Base-by-base conservation (phyloP, 495 filamentous ascomycete genomes). In the Amniculicola lignicola region DNA sequence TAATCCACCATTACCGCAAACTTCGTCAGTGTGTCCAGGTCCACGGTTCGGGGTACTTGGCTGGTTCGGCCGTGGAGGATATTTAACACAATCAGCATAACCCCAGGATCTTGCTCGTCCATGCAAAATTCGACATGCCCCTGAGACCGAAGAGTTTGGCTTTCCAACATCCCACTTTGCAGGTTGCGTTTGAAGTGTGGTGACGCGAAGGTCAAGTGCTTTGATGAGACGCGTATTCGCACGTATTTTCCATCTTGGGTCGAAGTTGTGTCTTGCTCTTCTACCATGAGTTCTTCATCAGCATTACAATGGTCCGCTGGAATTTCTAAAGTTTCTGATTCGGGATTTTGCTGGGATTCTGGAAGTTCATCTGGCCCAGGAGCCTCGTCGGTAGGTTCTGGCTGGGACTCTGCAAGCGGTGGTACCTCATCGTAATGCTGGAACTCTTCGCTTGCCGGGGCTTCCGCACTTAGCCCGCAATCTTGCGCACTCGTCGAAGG, bases 181-280 rank as follows among this genome's bases (percentile, higher is more conserved):
- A 48, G 44, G 44, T 16, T 48, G 11, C 44, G 23, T 33, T 48
- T 48, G 27, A 48, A 48, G 18, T 48, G 19, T 35, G 44, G 19
- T 16, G 44, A 48, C 19, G 44, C 44, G 4, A 48, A 35, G 4
- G 19, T 48, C 14, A 48, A 27, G 19, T 48, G 44, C 19, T 35
- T 48, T 23, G 44, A 48, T 10, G 44, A 48, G 11, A 48, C 44
- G 4, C 44, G 44, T 48, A 48, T 48, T 4, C 44, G 44, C 6
- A 48, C 14, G 44, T 18, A 16, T 19, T 9, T 31, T 4, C 33
- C 44, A 21, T 35, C 44, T n/a, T n/a, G n/a, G n/a, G n/a, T n/a
- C n/a, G n/a, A n/a, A n/a, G n/a, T n/a, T n/a, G n/a, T n/a, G n/a
- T n/a, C n/a, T n/a, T n/a, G n/a, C n/a, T n/a, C n/a, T n/a, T n/a